Evolutionary conservation across 768 basidiomycete species (phyloP).

Genomic region (Tricholoma sp.): DNA sequence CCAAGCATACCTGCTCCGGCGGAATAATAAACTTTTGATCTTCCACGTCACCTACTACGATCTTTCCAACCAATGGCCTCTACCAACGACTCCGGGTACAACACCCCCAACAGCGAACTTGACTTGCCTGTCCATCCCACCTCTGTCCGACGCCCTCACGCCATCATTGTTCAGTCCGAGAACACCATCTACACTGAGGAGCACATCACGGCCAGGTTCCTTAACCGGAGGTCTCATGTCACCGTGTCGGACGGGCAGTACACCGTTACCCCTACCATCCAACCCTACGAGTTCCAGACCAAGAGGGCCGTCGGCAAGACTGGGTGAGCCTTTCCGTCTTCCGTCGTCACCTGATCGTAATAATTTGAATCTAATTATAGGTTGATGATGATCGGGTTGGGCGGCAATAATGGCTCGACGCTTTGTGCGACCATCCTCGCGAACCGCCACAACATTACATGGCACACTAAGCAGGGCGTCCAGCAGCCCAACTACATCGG

Average conservation of each 20-base stretch:
- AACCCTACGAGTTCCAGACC: conserved; percentile 89
- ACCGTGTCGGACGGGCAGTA: conserved; percentile 68
- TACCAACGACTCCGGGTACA: conserved; percentile 59
- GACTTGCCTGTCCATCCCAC: conserved; percentile 82
- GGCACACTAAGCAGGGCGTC: conserved; percentile 89
- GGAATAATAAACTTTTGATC: conserved; percentile 49
- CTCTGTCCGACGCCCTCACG: conserved; percentile 68
- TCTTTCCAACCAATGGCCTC: conserved; percentile 42
- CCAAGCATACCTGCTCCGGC: conserved; percentile 73
- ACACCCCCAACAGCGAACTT: conserved; percentile 67
- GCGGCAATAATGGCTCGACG: conserved; percentile 96
- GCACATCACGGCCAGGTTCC: conserved; percentile 76
- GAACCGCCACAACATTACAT: conserved; percentile 89
- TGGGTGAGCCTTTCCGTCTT: conserved; percentile 54
- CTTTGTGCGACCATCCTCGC: conserved; percentile 93
- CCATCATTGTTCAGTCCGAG: conserved; percentile 77
- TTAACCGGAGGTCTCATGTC: conserved; percentile 74
- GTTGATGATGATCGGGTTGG: conserved; percentile 94
- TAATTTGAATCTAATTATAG: conserved; percentile 37
- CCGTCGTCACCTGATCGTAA: not conserved
- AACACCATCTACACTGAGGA: conserved; percentile 79
- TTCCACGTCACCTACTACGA: conserved; percentile 17
- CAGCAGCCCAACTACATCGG: conserved; percentile 98
- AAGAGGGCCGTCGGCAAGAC: conserved; percentile 80
- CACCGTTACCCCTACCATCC: conserved; percentile 71